phyloP scores from a whole-genome alignment of 2,329 filamentous ascomycete species.

The Trichoderma aggressivum region DNA sequence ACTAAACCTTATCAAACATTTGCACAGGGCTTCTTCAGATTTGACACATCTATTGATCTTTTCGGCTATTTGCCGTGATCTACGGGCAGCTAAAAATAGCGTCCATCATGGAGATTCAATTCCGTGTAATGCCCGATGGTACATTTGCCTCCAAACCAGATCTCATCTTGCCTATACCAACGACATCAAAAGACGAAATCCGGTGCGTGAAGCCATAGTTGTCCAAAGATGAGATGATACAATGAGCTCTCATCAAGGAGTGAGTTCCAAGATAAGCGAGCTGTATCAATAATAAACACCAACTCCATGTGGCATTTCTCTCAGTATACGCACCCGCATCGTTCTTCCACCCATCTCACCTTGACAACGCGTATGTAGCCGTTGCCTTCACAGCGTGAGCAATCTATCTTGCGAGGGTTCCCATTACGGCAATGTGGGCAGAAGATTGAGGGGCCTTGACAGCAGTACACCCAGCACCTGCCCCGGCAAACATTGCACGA shows the following conservation, averaged over 20 bases:
- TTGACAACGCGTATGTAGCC: background rate
- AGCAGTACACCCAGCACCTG: background rate
- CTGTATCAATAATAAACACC: background rate
- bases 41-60: background rate
- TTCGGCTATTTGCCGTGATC: background rate
- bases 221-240: background rate
- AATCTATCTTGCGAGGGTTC: background rate
- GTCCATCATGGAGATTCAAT: background rate
- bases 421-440: background rate
- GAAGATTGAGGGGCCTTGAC: background rate
- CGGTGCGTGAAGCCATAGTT: background rate
- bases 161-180: background rate
- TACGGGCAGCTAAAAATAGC: conserved; percentile 9
- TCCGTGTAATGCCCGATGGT: background rate
- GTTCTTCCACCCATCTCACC: background rate
- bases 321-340: background rate
- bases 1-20: conserved; percentile 11
- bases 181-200: background rate
- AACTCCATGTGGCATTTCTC: background rate
- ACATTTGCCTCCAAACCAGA: background rate
- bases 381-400: background rate
- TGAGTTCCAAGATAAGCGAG: background rate
- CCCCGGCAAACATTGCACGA: conserved; percentile 3
- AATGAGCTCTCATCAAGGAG: background rate
- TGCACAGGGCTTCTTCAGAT: background rate